These are phyloP conservation scores for Coix lacrymajobi DNA, from an alignment of 176 grass and related monocot genomes.

Conservation along the genomic window DNA sequence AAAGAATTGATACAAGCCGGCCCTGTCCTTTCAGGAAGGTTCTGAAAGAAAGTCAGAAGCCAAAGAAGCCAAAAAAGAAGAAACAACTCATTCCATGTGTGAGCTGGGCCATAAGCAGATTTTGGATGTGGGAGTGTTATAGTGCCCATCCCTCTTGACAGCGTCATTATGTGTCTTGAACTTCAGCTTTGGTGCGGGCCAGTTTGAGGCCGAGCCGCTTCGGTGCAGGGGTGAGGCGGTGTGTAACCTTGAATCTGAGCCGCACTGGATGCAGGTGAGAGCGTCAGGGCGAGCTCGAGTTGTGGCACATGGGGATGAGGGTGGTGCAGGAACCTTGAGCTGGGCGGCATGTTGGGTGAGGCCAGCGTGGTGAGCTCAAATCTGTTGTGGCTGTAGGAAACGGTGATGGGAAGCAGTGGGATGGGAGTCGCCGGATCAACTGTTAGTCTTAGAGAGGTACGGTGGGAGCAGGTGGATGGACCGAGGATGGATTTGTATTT, in stretches of 20 bases:
- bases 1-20: no score
- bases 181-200: not conserved
- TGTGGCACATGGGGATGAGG: not conserved
- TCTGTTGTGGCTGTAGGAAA: not conserved
- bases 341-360: not conserved
- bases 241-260: not conserved
- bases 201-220: not conserved
- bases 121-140: not conserved
- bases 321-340: not conserved
- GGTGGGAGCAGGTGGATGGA: not conserved
- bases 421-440: not conserved
- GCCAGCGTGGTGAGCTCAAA: not conserved
- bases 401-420: not conserved
- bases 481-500: not conserved
- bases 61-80: no score
- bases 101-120: not conserved
- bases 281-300: not conserved
- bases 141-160: not conserved
- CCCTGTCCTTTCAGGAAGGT: no score
- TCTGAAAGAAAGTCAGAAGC: no score
- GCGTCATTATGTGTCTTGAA: not conserved
- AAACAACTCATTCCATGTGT: not conserved
- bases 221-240: not conserved
- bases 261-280: not conserved
- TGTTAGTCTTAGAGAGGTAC: not conserved